Conservation (phyloP, 352 stramenopile species). For the Phytophthora pistaciae region DNA sequence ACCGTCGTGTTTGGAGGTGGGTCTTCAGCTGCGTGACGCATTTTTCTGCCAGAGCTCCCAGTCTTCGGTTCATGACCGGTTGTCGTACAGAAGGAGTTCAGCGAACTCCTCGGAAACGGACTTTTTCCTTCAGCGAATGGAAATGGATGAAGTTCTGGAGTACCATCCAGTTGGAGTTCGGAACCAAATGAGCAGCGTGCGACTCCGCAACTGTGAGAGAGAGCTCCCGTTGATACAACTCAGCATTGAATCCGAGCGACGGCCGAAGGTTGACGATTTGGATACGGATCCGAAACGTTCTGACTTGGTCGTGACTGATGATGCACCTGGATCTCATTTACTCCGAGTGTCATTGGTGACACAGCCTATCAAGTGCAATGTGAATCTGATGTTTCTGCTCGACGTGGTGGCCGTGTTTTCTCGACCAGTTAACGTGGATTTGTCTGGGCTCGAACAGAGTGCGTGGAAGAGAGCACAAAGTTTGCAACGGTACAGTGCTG, state of each 20-base stretch:
- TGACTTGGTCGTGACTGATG: slow-evolving; percentile 13
- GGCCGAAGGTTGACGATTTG: slow-evolving; percentile 22
- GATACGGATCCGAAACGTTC: slow-evolving; percentile 23
- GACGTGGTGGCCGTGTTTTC: slow-evolving; percentile 75
- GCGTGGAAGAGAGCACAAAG: slow-evolving; percentile 81
- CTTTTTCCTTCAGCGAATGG: slow-evolving; percentile 82
- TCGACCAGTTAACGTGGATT: slow-evolving; percentile 77
- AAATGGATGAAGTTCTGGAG: slow-evolving; percentile 72
- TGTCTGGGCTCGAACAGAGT: slow-evolving; percentile 75
- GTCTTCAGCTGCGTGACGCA: slow-evolving; percentile 75
- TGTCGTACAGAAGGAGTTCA: slow-evolving; percentile 25
- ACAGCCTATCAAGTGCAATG: slow-evolving; percentile 83
- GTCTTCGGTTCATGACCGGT: slow-evolving; percentile 18
- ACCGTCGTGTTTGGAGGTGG: slow-evolving; percentile 69
- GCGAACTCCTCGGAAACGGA: slow-evolving; percentile 39
- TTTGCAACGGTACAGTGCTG: slow-evolving; percentile 79
- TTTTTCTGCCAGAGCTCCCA: slow-evolving; percentile 58
- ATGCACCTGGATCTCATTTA: slow-evolving; percentile 31
- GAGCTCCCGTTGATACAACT: slow-evolving; percentile 78
- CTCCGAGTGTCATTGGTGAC: slow-evolving; percentile 77
- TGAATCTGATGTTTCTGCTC: slow-evolving; percentile 82
- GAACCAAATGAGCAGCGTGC: slow-evolving; percentile 80
- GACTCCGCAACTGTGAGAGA: slow-evolving; percentile 71
- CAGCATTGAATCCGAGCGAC: slow-evolving; percentile 58
- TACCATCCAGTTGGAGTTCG: slow-evolving; percentile 66